These are phyloP conservation scores for barrel medic (Medicago truncatula) DNA, from an alignment of 306 rosid genomes.

Conservation along the genomic window DNA sequence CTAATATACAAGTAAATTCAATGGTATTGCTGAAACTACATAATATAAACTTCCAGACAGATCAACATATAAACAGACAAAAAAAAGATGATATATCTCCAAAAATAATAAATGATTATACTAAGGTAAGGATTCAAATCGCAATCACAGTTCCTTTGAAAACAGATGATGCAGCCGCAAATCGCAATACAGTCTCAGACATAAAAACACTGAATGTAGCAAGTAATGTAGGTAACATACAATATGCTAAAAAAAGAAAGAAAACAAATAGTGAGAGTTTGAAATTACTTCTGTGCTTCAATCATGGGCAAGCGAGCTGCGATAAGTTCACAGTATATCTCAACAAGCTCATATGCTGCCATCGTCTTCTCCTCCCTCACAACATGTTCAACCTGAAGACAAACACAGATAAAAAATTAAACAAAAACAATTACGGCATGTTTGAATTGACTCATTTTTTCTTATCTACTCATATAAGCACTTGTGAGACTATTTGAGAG, in stretches of 20 bases:
- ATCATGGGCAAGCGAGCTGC: conserved; percentile 83
- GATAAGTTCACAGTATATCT: conserved; percentile 90
- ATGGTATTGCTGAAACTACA: conserved; percentile 7
- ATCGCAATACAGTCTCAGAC: not conserved
- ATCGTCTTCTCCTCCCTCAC: conserved; percentile 87
- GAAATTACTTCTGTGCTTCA: conserved; percentile 92
- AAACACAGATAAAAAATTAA: conserved; percentile 23
- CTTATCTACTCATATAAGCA: not conserved
- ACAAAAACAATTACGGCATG: not conserved
- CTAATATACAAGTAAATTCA: conserved; percentile 13
- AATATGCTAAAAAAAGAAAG: not conserved
- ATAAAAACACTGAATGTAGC: not conserved
- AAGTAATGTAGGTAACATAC: conserved; percentile 20
- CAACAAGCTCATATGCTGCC: conserved; percentile 87
- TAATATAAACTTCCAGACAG: conserved; percentile 22
- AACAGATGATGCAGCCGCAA: not conserved
- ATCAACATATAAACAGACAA: conserved; percentile 15
- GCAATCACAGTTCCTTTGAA: not conserved
- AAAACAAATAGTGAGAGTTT: not conserved
- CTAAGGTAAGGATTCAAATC: not conserved
- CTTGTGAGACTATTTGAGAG: not conserved
- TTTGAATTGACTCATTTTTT: too few relatives aligned
- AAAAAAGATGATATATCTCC: not conserved
- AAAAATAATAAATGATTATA: not conserved
- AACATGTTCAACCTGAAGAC: conserved; percentile 90